Evolutionary conservation across 495 filamentous ascomycete species (phyloP).

Genomic region (Lineolata rhizophorae): DNA sequence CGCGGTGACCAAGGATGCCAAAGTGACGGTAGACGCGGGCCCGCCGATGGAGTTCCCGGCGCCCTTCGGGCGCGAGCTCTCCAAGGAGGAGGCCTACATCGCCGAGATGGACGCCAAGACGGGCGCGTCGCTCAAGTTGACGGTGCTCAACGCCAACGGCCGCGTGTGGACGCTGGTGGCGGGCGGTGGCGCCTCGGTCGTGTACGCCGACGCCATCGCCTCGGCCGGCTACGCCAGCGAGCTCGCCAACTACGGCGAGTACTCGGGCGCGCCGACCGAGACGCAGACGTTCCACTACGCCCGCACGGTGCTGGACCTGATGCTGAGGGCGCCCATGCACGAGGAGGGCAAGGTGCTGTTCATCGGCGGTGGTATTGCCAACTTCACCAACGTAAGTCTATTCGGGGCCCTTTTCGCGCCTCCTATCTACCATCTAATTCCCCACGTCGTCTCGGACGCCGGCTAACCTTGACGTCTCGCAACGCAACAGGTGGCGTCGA

Average conservation of each 20-base stretch:
- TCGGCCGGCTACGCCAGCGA: slow-evolving; percentile 87
- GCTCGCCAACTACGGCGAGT: slow-evolving; percentile 98
- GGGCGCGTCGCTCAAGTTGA: slow-evolving; percentile 94
- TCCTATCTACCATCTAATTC: too few species aligned
- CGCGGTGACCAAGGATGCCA: slow-evolving; percentile 31
- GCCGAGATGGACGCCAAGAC: slow-evolving; percentile 98
- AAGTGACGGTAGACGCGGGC: slow-evolving; percentile 88
- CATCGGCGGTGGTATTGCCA: slow-evolving; percentile 99
- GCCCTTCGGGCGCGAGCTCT: slow-evolving; percentile 92
- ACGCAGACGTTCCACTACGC: slow-evolving; percentile 98
- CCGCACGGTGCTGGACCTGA: slow-evolving; percentile 85
- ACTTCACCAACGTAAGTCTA: slow-evolving; percentile 77
- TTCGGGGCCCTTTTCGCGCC: too few species aligned
- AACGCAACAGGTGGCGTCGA: slow-evolving; percentile 55
- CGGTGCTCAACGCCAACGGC: slow-evolving; percentile 74
- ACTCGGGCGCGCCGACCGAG: slow-evolving; percentile 95
- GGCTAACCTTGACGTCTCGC: not conserved
- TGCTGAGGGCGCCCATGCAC: slow-evolving; percentile 75
- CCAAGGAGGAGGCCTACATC: slow-evolving; percentile 97
- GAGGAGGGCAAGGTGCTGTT: slow-evolving; percentile 94
- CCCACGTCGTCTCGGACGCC: not conserved
- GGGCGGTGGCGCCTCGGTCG: slow-evolving; percentile 97
- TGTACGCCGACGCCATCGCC: slow-evolving; percentile 97
- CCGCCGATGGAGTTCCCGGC: slow-evolving; percentile 98
- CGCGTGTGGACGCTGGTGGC: slow-evolving; percentile 97